These are phyloP conservation scores for Backusella tuberculispora DNA, from an alignment of 192 early-diverging fungal species.

Conservation along the genomic window DNA sequence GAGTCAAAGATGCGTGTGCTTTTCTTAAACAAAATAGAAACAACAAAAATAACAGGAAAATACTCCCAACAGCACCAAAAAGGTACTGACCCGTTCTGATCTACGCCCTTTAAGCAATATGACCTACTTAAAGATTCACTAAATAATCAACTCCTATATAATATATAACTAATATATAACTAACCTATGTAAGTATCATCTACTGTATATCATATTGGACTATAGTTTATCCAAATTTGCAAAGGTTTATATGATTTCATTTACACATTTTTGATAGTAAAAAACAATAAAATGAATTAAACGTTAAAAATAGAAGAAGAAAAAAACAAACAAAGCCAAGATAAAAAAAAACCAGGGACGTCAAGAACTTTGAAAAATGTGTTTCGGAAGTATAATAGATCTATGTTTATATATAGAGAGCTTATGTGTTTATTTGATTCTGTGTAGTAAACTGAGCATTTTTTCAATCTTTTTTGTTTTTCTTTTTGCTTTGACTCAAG, in stretches of 20 bases:
- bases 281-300: neutral
- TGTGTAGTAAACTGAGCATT: neutral
- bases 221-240: neutral
- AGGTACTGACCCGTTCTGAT: constrained; percentile 13
- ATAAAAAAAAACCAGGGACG: neutral
- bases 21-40: neutral
- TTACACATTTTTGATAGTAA: neutral
- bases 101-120: constrained; percentile 3
- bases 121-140: neutral
- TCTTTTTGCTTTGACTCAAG: neutral
- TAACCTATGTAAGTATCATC: neutral
- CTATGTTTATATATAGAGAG: neutral
- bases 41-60: neutral
- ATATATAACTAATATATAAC: neutral
- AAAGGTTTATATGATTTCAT: neutral
- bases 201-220: neutral
- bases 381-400: neutral
- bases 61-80: neutral
- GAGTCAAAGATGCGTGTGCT: neutral
- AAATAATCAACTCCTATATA: constrained; percentile 1
- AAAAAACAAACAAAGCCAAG: neutral
- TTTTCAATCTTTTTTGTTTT: neutral
- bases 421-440: neutral
- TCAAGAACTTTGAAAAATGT: neutral
- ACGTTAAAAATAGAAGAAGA: neutral